These are phyloP conservation scores for Dioszegia aurantiaca DNA, from an alignment of 768 basidiomycete genomes.

Conservation along the genomic window DNA sequence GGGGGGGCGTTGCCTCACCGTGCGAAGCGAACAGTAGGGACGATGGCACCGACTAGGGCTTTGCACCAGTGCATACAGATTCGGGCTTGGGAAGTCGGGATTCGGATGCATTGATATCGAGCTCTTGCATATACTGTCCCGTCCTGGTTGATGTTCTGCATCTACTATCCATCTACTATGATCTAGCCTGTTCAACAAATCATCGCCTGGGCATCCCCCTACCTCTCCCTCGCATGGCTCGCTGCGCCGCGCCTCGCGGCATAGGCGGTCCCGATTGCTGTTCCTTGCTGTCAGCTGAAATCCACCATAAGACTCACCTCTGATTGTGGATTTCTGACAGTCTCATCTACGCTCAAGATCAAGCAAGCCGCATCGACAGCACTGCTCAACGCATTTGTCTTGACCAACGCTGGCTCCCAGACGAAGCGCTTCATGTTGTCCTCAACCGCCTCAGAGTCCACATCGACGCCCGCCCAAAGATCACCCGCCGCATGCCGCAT, in stretches of 20 bases:
- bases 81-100: too few relatives aligned
- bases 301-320: conserved; percentile 59
- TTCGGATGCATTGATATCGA: too few relatives aligned
- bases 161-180: conserved; percentile 34
- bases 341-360: conserved; percentile 95
- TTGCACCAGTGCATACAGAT: too few relatives aligned
- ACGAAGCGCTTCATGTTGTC: conserved; percentile 98
- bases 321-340: conserved; percentile 90
- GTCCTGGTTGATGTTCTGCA: background rate
- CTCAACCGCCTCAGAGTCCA: conserved; percentile 79
- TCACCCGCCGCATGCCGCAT: conserved; percentile 91
- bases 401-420: conserved; percentile 96
- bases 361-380: conserved; percentile 94
- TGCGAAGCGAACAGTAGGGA: too few relatives aligned
- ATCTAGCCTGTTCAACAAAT: too few relatives aligned
- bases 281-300: conserved; percentile 13
- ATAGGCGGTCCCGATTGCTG: conserved; percentile 70
- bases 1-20: too few relatives aligned
- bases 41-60: too few relatives aligned
- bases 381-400: conserved; percentile 90
- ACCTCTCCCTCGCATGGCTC: conserved; percentile 80
- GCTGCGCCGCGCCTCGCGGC: conserved; percentile 84
- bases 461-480: conserved; percentile 89
- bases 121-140: too few relatives aligned
- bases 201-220: conserved; percentile 61